A percentile compares a stretch with the other conserved stretches of the same genome.
Conservation (phyloP, 2,329 filamentous ascomycete genomes). For the Colletotrichum siamense region DNA sequence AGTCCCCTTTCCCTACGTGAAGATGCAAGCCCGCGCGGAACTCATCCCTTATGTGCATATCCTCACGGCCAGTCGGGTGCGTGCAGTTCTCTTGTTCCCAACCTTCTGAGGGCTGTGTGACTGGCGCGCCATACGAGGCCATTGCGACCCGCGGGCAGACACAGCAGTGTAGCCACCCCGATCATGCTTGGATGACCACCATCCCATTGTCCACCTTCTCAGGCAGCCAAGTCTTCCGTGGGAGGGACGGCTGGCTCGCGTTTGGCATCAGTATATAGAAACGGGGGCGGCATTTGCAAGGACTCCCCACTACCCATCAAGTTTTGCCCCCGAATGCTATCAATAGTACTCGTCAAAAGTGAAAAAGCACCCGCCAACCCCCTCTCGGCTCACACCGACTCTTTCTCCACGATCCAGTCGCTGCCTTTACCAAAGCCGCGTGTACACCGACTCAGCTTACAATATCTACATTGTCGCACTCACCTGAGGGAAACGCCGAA, state of each 20-base stretch:
- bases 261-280: constrained; percentile 2
- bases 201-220: neutral
- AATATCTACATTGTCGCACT: neutral
- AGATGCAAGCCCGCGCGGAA: neutral
- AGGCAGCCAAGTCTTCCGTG: neutral
- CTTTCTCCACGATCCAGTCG: neutral
- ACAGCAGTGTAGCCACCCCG: constrained; percentile 26
- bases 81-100: constrained; percentile 8
- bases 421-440: neutral
- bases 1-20: neutral
- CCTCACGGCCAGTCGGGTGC: constrained; percentile 7
- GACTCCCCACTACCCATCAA: neutral
- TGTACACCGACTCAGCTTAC: neutral
- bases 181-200: neutral
- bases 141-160: constrained; percentile 37
- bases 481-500: neutral
- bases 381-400: neutral
- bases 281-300: neutral
- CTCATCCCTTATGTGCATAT: neutral
- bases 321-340: neutral
- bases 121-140: constrained; percentile 37
- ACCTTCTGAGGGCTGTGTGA: constrained; percentile 6
- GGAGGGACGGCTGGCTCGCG: neutral
- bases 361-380: neutral
- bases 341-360: neutral